Conservation (phyloP, 139 green algal genomes). For the Chlamydomonas sphaeroides region DNA sequence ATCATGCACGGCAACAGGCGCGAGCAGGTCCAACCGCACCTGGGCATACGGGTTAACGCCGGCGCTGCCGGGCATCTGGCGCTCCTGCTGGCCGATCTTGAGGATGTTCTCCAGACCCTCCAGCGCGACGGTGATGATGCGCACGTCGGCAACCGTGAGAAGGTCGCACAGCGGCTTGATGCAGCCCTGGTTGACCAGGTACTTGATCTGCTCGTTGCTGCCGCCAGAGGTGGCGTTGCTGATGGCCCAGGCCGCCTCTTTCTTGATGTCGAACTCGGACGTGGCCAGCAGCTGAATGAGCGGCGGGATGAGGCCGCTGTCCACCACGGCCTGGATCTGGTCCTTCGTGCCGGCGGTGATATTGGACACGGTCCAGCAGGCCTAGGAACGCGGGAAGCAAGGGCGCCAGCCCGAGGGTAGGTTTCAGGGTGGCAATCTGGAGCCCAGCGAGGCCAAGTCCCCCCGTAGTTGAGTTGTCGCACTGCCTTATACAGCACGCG, state of each 20-base stretch:
- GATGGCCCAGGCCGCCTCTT: conserved; percentile 99
- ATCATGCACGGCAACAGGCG: no score
- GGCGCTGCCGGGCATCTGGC: conserved; percentile 56
- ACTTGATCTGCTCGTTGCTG: conserved; percentile 84
- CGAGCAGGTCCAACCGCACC: no score
- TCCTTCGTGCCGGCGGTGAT: conserved; percentile 99
- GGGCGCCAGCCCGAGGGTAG: no score
- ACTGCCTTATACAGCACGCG: no score
- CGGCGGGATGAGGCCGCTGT: conserved; percentile 89
- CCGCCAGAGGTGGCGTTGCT: conserved; percentile 97
- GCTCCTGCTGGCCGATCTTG: conserved; percentile 78
- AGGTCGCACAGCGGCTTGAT: conserved; percentile 98
- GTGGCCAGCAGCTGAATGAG: conserved; percentile 89
- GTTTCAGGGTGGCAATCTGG: no score
- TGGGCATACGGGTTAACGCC: conserved; percentile 87
- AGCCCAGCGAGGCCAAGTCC: no score
- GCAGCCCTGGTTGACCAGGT: conserved; percentile 86
- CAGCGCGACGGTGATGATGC: conserved; percentile 98
- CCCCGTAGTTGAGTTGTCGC: no score
- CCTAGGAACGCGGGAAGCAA: conserved; percentile 32
- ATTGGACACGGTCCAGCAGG: conserved; percentile 99
- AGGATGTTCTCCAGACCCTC: conserved; percentile 99
- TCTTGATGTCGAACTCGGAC: conserved; percentile 99
- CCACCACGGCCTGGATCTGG: conserved; percentile 97
- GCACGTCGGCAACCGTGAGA: conserved; percentile 87